Conservation (phyloP, 2,329 filamentous ascomycete species). For the Geosmithia flava region DNA sequence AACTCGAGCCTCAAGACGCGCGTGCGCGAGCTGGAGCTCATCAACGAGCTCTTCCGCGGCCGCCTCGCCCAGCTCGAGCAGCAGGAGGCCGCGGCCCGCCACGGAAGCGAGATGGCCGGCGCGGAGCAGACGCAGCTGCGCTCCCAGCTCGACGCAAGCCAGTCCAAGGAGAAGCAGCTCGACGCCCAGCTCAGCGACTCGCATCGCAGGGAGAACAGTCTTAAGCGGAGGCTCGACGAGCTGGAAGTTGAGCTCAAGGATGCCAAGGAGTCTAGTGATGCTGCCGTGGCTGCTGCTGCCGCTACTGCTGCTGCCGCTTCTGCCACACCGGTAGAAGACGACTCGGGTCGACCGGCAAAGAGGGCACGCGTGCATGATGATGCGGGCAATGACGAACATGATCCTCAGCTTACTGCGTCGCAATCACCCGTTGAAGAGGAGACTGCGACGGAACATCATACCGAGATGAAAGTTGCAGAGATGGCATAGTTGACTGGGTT, state of each 20-base stretch:
- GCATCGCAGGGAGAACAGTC: constrained; percentile 64
- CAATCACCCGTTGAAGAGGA: neutral
- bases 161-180: constrained; percentile 29
- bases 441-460: neutral
- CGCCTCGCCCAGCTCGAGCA: constrained; percentile 69
- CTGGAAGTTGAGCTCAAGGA: constrained; percentile 46
- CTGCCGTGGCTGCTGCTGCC: no score
- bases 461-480: neutral
- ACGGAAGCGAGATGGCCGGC: constrained; percentile 43
- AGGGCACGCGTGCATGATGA: constrained; percentile 1
- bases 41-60: constrained; percentile 72
- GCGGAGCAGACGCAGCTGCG: constrained; percentile 45
- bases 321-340: constrained; percentile 18
- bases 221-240: constrained; percentile 74
- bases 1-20: constrained; percentile 89
- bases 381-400: neutral
- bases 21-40: constrained; percentile 88
- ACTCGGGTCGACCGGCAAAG: constrained; percentile 6
- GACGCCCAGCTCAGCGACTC: constrained; percentile 61
- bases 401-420: no score
- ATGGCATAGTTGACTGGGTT: neutral
- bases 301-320: neutral
- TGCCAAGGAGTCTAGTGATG: constrained; percentile 2
- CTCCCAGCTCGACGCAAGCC: constrained; percentile 37
- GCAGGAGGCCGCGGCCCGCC: constrained; percentile 56